phyloP scores from a whole-genome alignment of 805 yeast genomes.

The Candida montana region DNA sequence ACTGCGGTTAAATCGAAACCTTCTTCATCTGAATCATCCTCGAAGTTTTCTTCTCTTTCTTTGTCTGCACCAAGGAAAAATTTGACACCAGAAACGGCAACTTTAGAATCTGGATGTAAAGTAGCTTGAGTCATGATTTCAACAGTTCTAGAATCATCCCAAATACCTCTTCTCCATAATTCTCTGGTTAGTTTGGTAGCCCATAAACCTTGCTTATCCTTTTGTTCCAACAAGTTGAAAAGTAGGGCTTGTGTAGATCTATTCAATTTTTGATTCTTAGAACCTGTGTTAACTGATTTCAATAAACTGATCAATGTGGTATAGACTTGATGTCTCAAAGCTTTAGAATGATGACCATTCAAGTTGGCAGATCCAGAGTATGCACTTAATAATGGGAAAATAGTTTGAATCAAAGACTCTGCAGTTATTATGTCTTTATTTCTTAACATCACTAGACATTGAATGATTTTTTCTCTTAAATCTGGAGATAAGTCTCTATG shows the following conservation, averaged over 20 bases:
- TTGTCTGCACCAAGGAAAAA: constrained; percentile 94
- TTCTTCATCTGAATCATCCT: constrained; percentile 65
- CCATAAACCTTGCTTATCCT: constrained; percentile 86
- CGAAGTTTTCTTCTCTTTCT: constrained; percentile 81
- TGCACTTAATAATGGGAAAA: constrained; percentile 78
- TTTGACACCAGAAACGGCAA: constrained; percentile 81
- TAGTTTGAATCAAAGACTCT: constrained; percentile 75
- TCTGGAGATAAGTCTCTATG: constrained; percentile 82
- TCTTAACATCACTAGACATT: constrained; percentile 82
- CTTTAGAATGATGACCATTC: constrained; percentile 64
- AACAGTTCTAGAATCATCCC: constrained; percentile 98
- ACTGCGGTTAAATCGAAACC: constrained; percentile 68
- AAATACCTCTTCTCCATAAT: constrained; percentile 94
- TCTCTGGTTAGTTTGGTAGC: constrained; percentile 94
- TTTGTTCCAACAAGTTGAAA: constrained; percentile 77
- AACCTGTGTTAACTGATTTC: constrained; percentile 80
- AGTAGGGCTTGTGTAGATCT: constrained; percentile 87
- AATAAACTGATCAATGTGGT: constrained; percentile 70
- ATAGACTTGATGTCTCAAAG: constrained; percentile 77
- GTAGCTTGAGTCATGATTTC: constrained; percentile 97
- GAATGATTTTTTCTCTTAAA: constrained; percentile 85
- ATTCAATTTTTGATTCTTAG: constrained; percentile 85
- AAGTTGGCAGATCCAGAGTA: constrained; percentile 48
- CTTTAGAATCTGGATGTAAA: constrained; percentile 77
- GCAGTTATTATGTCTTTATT: constrained; percentile 77